A percentile compares a stretch with the other conserved stretches of the same genome.
phyloP scores from a whole-genome alignment of 768 basidiomycete genomes.

The Suillus alpinus region DNA sequence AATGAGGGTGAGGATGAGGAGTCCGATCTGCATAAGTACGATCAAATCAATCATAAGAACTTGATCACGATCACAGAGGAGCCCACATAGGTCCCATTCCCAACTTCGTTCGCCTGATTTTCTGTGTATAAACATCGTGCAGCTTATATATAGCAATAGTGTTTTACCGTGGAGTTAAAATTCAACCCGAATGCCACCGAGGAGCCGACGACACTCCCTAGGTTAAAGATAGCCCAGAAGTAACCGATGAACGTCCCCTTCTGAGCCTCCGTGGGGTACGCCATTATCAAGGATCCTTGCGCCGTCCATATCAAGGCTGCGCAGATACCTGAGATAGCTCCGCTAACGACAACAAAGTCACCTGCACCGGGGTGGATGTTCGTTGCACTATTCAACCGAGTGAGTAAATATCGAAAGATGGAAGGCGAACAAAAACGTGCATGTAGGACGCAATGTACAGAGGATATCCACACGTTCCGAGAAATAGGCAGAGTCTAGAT shows the following conservation, averaged over 20 bases:
- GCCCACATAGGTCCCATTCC: constrained; percentile 73
- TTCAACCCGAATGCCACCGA: constrained; percentile 72
- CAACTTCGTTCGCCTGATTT: constrained; percentile 42
- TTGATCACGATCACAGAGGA: neutral
- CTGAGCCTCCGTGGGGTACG: constrained; percentile 75
- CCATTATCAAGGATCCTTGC: constrained; percentile 81
- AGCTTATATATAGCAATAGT: constrained; percentile 6
- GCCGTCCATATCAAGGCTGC: constrained; percentile 76
- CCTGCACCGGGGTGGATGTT: constrained; percentile 65
- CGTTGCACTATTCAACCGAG: constrained; percentile 44
- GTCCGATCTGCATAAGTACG: constrained; percentile 52
- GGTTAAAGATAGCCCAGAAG: constrained; percentile 83
- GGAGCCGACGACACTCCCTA: constrained; percentile 77
- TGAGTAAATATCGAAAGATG: constrained; percentile 13
- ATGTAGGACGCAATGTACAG: constrained; percentile 73
- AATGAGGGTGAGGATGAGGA: constrained; percentile 62
- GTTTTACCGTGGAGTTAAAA: constrained; percentile 55
- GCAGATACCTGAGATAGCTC: constrained; percentile 75
- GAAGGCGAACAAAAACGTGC: constrained; percentile 37
- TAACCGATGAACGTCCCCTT: constrained; percentile 76
- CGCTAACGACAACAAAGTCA: constrained; percentile 66
- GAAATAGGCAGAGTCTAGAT: constrained; percentile 64
- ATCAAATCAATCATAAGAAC: constrained; percentile 49
- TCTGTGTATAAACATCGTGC: neutral
- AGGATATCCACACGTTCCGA: constrained; percentile 75